Conservation (phyloP, 2,329 filamentous ascomycete species). For the Apiospora sp. region DNA sequence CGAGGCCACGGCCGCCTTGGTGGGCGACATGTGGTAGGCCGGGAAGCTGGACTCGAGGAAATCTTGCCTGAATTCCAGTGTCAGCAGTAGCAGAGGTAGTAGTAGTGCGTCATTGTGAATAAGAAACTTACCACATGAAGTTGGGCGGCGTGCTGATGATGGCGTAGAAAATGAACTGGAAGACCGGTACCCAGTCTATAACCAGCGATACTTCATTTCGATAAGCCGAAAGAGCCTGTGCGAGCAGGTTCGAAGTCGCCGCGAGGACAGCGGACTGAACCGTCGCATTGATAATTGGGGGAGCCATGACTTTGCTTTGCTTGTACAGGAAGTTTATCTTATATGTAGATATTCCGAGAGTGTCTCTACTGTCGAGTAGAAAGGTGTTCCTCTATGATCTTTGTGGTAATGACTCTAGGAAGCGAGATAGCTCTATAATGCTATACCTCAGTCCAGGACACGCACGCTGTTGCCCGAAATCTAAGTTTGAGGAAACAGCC, state of each 20-base stretch:
- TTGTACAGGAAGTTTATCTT: background rate
- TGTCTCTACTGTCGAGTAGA: background rate
- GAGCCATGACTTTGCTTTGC: slow-evolving; percentile 33
- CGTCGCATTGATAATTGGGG: slow-evolving; percentile 66
- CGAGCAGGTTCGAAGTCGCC: slow-evolving; percentile 75
- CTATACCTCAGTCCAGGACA: background rate
- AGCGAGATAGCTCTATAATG: background rate
- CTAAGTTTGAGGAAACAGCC: background rate
- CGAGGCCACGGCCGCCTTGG: slow-evolving; percentile 48
- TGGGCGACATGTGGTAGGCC: slow-evolving; percentile 60
- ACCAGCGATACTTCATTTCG: slow-evolving; percentile 66
- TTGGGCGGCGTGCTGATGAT: slow-evolving; percentile 81
- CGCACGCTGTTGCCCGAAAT: background rate
- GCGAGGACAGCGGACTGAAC: slow-evolving; percentile 72
- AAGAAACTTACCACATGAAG: slow-evolving; percentile 72
- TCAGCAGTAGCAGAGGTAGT: background rate
- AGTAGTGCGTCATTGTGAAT: background rate
- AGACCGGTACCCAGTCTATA: slow-evolving; percentile 72
- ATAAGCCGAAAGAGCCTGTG: slow-evolving; percentile 73
- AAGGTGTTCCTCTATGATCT: background rate
- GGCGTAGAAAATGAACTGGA: slow-evolving; percentile 81
- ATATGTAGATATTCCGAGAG: background rate
- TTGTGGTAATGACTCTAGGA: background rate
- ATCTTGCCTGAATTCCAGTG: slow-evolving; percentile 66
- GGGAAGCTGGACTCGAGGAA: slow-evolving; percentile 80